Base-by-base conservation (phyloP, 805 yeast species). In the Kazachstania bromeliacearum region DNA sequence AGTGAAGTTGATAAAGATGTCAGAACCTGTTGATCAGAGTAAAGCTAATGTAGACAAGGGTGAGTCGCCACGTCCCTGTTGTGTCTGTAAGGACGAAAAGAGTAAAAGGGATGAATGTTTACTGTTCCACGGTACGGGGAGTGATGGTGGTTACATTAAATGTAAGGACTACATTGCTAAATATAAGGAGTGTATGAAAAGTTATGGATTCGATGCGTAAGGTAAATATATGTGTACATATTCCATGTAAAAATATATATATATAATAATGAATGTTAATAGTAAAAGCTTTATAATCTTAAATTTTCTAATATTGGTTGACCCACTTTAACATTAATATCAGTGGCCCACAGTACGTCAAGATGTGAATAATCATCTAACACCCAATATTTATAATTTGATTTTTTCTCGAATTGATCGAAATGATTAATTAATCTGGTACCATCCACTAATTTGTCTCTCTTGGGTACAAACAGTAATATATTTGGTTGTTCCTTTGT, bases 261-360 rank as follows among this genome's bases (percentile, higher is more conserved):
- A 19, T 28, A 19, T 32, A n/a, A 9, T 21, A 18, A 25, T 19
- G n/a, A 13, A 13, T 25, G 20, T 13, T 22, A 18, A 18, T 21
- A 22, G 33, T 31, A n/a, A 31, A n/a, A 17, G 7, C 9, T 6
- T 25, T 13, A 24, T 23, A 25, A 28, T 28, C 28, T 42, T 34
- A 70, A 40, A 38, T 64, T 67, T 5, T 52, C 46, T 4, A 65
- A 38, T 24, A 72, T 45, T n/a, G 64, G 66, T 33, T 55, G 57
- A 0, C 92, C 95, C 12, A 89, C 71, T 30, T 65, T 69, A 3
- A 73, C 75, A 14, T 73, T 66, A 1, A 77, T 77, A 51, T 84
- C 87, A 46, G 72, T 75, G 0, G 96, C 89, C 98, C 98, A 89
- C n/a, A 88, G 63, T 1, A 87, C 94, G 58, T 89, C 98, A 26